Percentiles rank a stretch among this genome's conserved stretches.
Evolutionary conservation across 352 stramenopile species (phyloP).

Genomic region (Phytophthora foliorum): DNA sequence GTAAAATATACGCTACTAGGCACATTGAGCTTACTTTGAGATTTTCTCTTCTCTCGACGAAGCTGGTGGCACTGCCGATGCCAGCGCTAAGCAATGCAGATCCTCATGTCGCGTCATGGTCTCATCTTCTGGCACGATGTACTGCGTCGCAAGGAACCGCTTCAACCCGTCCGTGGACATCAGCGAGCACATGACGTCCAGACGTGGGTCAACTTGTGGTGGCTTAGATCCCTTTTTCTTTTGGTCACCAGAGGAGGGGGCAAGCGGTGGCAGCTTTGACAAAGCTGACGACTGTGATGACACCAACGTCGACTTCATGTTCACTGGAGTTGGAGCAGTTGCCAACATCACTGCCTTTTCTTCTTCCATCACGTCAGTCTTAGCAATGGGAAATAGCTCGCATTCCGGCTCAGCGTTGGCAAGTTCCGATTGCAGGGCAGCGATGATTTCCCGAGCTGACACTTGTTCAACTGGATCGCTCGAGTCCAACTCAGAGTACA

Average conservation of each 20-base stretch:
- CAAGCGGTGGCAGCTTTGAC: slow-evolving; percentile 24
- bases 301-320: slow-evolving; percentile 8
- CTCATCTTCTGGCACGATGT: slow-evolving; percentile 51
- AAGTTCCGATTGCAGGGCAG: slow-evolving; percentile 56
- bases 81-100: slow-evolving; percentile 60
- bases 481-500: slow-evolving; percentile 70
- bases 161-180: slow-evolving; percentile 76
- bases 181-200: slow-evolving; percentile 87
- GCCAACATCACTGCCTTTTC: background rate
- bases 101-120: slow-evolving; percentile 59
- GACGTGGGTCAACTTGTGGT: slow-evolving; percentile 41
- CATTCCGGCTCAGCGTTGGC: slow-evolving; percentile 32
- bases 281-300: slow-evolving; percentile 9
- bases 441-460: slow-evolving; percentile 70
- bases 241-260: slow-evolving; percentile 9
- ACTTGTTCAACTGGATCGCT: slow-evolving; percentile 50
- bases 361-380: slow-evolving; percentile 13
- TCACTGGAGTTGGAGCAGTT: background rate
- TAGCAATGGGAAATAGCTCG: slow-evolving; percentile 36
- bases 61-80: slow-evolving; percentile 38
- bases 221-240: slow-evolving; percentile 30
- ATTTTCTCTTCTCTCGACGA: slow-evolving; percentile 16
- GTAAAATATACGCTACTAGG: slow-evolving; percentile 1
- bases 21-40: slow-evolving; percentile 6
- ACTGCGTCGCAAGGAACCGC: slow-evolving; percentile 67